phyloP scores from a whole-genome alignment of 2,329 filamentous ascomycete genomes.

The Sodiomyces alkalinus region DNA sequence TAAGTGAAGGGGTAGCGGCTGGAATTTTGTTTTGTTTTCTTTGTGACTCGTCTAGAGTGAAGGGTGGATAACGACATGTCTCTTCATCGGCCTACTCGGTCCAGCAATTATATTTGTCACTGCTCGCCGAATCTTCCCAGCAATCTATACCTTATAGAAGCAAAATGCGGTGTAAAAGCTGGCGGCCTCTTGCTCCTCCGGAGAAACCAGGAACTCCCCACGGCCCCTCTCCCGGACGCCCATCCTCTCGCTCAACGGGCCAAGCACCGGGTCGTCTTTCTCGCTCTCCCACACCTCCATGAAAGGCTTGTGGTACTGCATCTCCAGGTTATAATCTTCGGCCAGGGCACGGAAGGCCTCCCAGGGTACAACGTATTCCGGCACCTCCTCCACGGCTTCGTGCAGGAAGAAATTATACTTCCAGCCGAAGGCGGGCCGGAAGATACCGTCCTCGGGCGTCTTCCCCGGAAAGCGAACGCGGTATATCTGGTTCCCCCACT shows the following conservation, averaged over 20 bases:
- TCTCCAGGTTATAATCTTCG: constrained; percentile 90
- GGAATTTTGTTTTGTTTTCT: too few relatives aligned
- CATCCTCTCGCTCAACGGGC: constrained; percentile 88
- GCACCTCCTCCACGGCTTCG: constrained; percentile 90
- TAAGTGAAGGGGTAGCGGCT: too few relatives aligned
- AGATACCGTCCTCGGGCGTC: constrained; percentile 74
- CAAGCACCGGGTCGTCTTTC: constrained; percentile 69
- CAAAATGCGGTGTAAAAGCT: constrained; percentile 90
- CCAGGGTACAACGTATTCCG: constrained; percentile 97
- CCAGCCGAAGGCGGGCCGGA: constrained; percentile 92
- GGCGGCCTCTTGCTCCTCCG: constrained; percentile 85
- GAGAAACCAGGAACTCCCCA: constrained; percentile 53
- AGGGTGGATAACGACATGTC: too few relatives aligned
- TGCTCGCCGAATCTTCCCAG: too few relatives aligned
- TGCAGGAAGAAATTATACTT: constrained; percentile 95
- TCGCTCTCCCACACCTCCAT: constrained; percentile 83
- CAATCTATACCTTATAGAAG: constrained; percentile 89
- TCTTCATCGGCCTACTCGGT: too few relatives aligned
- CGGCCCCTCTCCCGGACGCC: constrained; percentile 62
- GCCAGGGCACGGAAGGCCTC: constrained; percentile 91
- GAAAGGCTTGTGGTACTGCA: constrained; percentile 88
- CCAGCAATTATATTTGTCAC: too few relatives aligned
- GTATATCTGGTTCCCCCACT: constrained; percentile 93
- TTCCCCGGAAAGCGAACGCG: constrained; percentile 73
- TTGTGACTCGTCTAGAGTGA: too few relatives aligned